Evolutionary conservation across 2,329 filamentous ascomycete genomes (phyloP), one percentile per base, ranked within the genome.

Genomic region (Ustilaginoidea virens): DNA sequence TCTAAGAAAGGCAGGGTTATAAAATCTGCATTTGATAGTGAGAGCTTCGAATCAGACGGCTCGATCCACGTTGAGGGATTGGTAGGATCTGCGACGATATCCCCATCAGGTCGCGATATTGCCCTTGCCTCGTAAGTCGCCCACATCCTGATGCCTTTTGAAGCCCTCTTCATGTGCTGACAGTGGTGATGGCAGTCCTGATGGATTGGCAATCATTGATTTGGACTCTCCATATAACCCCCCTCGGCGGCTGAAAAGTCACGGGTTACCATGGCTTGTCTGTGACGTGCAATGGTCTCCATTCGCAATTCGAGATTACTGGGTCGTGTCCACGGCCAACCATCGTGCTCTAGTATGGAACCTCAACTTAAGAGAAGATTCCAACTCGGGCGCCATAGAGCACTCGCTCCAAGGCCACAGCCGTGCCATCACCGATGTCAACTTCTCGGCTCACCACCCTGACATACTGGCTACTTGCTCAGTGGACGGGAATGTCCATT

Each of bases 231-330:
- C 83, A 1, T 90, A 85, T 48, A 90, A 79, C 34, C 78, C 80
- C 7, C 87, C 87, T 12, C 77, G 85, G 12, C 78, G 85, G 43
- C 66, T 94, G 27, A 68, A 66, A 41, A 79, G 79, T 36, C 82
- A 92, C 53, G 79, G 82, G 31, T 75, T 83, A 24, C 79, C 82
- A n/a, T 94, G 86, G 83, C 74, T 92, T 29, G 86, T 93, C 5
- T 85, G 87, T 8, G 87, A 94, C 52, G 86, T 93, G 17, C 87
- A 94, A 53, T 94, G 87, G 87, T 93, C 83, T 8, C 87, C 87
- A 1, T 93, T 94, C 49, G 80, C 86, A 9, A 73, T 70, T 13
- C 72, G 86, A 27, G 81, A 92, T 49, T 86, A 86, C 44, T 94
- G 87, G 86, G 79, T 94, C 12, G 81, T 83, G 20, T 92, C 83